Evolutionary conservation across 257 asterid genomes (phyloP).

Genomic region (Scutellaria barbata): DNA sequence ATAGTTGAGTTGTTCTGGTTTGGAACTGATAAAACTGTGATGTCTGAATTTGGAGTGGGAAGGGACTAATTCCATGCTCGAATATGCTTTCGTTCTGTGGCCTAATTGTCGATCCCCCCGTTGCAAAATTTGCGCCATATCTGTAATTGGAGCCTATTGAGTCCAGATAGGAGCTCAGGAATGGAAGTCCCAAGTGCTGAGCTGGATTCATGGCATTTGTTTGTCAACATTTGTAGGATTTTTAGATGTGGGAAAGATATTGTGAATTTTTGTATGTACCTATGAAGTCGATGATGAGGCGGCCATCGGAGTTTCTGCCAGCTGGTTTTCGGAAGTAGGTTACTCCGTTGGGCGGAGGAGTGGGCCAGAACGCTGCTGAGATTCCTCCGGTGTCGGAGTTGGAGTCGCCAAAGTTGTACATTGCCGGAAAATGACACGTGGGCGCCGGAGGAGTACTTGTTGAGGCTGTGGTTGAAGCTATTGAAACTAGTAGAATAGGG

Average conservation of each 20-base stretch:
- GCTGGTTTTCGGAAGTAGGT: slow-evolving; percentile 54
- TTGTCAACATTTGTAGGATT: no score
- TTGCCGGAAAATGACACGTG: slow-evolving; percentile 53
- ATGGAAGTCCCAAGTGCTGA: slow-evolving; percentile 55
- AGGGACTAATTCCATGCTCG: no score
- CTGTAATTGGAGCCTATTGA: slow-evolving; percentile 51
- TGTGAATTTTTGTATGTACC: slow-evolving; percentile 35
- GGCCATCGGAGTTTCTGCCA: slow-evolving; percentile 61
- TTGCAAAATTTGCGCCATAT: slow-evolving; percentile 38
- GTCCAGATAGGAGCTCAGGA: slow-evolving; percentile 54
- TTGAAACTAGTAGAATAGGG: slow-evolving; percentile 22
- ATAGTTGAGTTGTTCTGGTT: slow-evolving; percentile 46
- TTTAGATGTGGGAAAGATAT: no score
- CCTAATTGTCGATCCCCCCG: no score
- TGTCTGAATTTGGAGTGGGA: slow-evolving; percentile 29
- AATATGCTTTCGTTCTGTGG: no score
- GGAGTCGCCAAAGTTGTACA: slow-evolving; percentile 68
- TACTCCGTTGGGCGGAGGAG: slow-evolving; percentile 47
- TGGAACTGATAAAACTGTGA: slow-evolving; percentile 47
- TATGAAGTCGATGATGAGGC: slow-evolving; percentile 60
- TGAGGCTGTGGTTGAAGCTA: neutral
- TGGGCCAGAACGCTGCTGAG: slow-evolving; percentile 48
- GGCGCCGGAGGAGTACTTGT: slow-evolving; percentile 18
- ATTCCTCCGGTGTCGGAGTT: slow-evolving; percentile 67
- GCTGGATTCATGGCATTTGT: slow-evolving; percentile 37